Evolutionary conservation across 208 protist genomes (phyloP).

Genomic region (Leishmania tropica): DNA sequence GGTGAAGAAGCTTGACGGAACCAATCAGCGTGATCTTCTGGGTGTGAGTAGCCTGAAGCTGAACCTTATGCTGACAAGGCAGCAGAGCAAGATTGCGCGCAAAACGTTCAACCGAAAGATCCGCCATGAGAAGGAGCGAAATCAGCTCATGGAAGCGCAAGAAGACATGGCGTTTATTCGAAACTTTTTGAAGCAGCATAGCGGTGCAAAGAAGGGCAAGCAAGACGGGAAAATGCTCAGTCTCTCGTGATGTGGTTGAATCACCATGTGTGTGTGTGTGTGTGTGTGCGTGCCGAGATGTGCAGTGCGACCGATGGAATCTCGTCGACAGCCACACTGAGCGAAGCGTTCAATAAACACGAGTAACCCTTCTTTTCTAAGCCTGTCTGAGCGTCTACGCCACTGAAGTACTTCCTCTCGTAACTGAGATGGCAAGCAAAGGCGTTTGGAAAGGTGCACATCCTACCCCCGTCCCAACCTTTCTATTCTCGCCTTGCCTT

Average conservation of each 20-base stretch:
- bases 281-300: background rate
- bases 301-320: background rate
- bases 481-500: background rate
- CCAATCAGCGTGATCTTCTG: conserved; percentile 79
- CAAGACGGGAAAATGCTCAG: background rate
- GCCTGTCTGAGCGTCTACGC: background rate
- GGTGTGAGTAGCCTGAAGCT: conserved; percentile 76
- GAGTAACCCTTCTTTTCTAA: conserved; percentile 3
- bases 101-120: conserved; percentile 53
- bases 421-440: background rate
- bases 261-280: background rate
- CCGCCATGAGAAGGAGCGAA: conserved; percentile 29
- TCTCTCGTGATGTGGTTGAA: background rate
- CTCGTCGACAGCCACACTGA: background rate
- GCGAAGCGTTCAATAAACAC: background rate
- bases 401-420: background rate
- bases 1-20: conserved; percentile 77
- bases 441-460: background rate
- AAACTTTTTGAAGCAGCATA: conserved; percentile 58
- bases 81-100: conserved; percentile 70
- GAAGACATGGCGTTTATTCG: conserved; percentile 75
- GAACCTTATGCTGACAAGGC: conserved; percentile 76
- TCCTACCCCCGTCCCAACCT: background rate
- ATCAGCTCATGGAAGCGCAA: conserved; percentile 34
- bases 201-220: conserved; percentile 11